Conservation (phyloP, 768 basidiomycete species). For the Lyophyllum atratum region DNA sequence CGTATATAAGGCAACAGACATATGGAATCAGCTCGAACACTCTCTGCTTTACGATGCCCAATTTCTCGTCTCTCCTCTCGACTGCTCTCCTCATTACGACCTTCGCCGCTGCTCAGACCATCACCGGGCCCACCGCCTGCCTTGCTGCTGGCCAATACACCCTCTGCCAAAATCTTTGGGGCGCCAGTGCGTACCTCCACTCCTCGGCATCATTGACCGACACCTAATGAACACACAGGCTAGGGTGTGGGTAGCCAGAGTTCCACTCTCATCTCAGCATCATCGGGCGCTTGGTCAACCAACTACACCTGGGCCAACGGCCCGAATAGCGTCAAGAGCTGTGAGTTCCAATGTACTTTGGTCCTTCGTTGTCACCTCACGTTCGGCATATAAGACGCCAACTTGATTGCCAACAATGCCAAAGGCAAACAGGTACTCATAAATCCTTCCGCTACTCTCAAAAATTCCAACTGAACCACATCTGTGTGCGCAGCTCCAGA, state of each 20-base stretch:
- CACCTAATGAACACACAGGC: constrained; percentile 20
- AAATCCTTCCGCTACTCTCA: not conserved
- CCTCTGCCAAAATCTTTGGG: constrained; percentile 64
- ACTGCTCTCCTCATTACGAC: not conserved
- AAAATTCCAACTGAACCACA: not conserved
- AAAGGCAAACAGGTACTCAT: constrained; percentile 49
- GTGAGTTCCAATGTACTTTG: constrained; percentile 29
- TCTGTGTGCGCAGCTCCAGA: constrained; percentile 33
- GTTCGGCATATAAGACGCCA: constrained; percentile 37
- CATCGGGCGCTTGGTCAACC: constrained; percentile 53
- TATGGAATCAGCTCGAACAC: not conserved
- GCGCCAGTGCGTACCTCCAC: constrained; percentile 32
- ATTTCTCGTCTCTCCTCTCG: not conserved
- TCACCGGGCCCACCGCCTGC: constrained; percentile 48
- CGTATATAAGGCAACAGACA: not conserved
- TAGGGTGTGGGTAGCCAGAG: constrained; percentile 49
- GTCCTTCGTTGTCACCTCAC: not conserved
- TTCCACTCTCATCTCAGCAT: constrained; percentile 44
- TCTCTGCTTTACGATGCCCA: not conserved
- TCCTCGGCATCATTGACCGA: not conserved
- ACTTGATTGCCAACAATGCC: constrained; percentile 44
- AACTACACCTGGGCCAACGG: constrained; percentile 53
- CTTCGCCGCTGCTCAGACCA: constrained; percentile 32
- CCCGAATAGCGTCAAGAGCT: constrained; percentile 57
- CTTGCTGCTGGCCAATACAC: constrained; percentile 46